phyloP scores from a whole-genome alignment of 202 grass and related monocot species.

The Cymbopogon flexuosus region DNA sequence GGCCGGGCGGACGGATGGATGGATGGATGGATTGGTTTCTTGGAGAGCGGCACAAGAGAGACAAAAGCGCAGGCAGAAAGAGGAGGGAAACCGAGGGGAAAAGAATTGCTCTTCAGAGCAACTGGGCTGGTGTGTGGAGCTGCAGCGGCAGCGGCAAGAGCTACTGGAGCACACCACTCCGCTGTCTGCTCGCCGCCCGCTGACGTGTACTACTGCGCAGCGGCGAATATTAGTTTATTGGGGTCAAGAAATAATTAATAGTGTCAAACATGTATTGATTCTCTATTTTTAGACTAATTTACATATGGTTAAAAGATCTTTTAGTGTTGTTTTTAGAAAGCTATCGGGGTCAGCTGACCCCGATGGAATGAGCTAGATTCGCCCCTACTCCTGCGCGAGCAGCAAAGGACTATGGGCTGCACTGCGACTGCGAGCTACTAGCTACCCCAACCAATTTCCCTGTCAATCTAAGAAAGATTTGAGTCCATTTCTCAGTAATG shows the following conservation, averaged over 20 bases:
- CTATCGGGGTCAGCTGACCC: too few relatives aligned
- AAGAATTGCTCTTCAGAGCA: not conserved
- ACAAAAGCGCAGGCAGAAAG: slow-evolving; percentile 18
- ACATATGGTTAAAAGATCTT: too few relatives aligned
- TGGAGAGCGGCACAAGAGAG: slow-evolving; percentile 6
- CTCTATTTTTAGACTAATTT: too few relatives aligned
- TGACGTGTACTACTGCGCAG: slow-evolving; percentile 19
- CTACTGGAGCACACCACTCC: slow-evolving; percentile 21
- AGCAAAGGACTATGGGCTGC: not conserved
- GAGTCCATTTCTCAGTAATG: not conserved
- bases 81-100: not conserved
- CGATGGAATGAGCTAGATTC: too few relatives aligned
- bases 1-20: not conserved
- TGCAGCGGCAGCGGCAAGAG: not conserved
- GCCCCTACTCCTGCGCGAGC: too few relatives aligned
- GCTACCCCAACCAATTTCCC: not conserved
- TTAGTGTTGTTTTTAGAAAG: too few relatives aligned
- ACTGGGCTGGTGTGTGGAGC: not conserved
- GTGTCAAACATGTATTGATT: too few relatives aligned
- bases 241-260: too few relatives aligned
- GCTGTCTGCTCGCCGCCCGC: not conserved
- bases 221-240: too few relatives aligned
- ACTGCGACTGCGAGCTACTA: not conserved
- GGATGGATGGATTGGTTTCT: slow-evolving; percentile 19
- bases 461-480: not conserved